A percentile compares a stretch with the other conserved stretches of the same genome.
These are phyloP conservation scores for Citrus glauca DNA, from an alignment of 345 rosid genomes.

Conservation along the genomic window DNA sequence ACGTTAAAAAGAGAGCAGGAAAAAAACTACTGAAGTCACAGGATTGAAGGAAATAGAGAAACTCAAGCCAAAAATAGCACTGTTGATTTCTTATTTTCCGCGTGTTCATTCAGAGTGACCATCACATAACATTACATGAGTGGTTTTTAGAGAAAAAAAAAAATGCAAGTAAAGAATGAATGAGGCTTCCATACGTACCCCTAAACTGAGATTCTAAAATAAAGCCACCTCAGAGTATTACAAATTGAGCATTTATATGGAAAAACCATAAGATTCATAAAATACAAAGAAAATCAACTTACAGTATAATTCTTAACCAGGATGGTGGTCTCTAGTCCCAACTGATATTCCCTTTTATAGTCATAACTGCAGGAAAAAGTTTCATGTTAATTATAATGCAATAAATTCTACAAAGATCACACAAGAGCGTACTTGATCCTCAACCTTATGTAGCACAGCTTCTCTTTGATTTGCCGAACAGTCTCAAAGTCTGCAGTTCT, in stretches of 20 bases:
- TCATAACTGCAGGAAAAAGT: slow-evolving; percentile 62
- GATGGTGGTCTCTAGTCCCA: slow-evolving; percentile 95
- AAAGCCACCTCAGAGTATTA: background rate
- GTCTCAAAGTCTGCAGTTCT: slow-evolving; percentile 91
- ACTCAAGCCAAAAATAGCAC: background rate
- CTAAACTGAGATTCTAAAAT: background rate
- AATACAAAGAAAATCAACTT: slow-evolving; percentile 27
- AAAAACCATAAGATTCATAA: background rate
- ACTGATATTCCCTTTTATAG: slow-evolving; percentile 89
- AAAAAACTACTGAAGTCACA: background rate
- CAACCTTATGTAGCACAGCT: slow-evolving; percentile 90
- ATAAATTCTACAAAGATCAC: background rate
- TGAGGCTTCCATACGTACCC: background rate
- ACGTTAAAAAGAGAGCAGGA: background rate
- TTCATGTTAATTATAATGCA: slow-evolving; percentile 5
- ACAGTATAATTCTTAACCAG: slow-evolving; percentile 95
- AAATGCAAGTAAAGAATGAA: background rate
- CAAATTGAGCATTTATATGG: background rate
- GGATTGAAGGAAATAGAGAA: background rate
- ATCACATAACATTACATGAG: background rate
- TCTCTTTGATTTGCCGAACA: slow-evolving; percentile 94
- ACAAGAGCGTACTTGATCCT: slow-evolving; percentile 8
- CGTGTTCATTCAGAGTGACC: background rate
- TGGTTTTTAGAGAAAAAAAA: too few species aligned
- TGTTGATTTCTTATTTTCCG: too few species aligned